A percentile compares a stretch with the other conserved stretches of the same genome.
These are phyloP conservation scores for Populus tomentosa DNA, from an alignment of 441 rosid species.

Conservation along the genomic window DNA sequence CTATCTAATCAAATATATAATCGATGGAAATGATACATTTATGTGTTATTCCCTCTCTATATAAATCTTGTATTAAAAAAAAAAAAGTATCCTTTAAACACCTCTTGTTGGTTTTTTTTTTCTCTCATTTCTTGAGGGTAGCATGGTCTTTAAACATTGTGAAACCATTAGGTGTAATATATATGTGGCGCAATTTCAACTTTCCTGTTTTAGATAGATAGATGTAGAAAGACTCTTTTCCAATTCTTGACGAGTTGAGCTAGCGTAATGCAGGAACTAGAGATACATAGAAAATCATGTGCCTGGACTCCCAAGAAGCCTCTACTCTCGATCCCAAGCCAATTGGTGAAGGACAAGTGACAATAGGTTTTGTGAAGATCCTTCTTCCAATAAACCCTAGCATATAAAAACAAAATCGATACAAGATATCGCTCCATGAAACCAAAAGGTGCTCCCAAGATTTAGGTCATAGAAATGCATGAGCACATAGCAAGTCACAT, in stretches of 20 bases:
- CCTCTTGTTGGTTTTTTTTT: too few relatives aligned
- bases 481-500: neutral
- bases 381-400: neutral
- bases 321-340: too few relatives aligned
- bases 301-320: neutral
- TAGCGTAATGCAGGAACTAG: neutral
- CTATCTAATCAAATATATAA: neutral
- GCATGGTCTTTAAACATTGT: neutral
- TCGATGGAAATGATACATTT: too few relatives aligned
- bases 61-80: too few relatives aligned
- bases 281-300: neutral
- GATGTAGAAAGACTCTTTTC: neutral
- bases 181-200: neutral
- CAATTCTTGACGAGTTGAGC: neutral
- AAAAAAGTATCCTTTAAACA: neutral
- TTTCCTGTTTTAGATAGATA: neutral
- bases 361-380: neutral
- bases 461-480: neutral
- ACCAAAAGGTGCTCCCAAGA: neutral
- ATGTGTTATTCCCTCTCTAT: too few relatives aligned
- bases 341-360: neutral
- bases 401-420: neutral
- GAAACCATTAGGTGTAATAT: neutral
- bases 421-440: neutral
- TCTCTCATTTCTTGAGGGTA: neutral